A percentile compares a stretch with the other conserved stretches of the same genome.
Conservation (phyloP, 2,329 filamentous ascomycete species). For the Penicillium sp. region DNA sequence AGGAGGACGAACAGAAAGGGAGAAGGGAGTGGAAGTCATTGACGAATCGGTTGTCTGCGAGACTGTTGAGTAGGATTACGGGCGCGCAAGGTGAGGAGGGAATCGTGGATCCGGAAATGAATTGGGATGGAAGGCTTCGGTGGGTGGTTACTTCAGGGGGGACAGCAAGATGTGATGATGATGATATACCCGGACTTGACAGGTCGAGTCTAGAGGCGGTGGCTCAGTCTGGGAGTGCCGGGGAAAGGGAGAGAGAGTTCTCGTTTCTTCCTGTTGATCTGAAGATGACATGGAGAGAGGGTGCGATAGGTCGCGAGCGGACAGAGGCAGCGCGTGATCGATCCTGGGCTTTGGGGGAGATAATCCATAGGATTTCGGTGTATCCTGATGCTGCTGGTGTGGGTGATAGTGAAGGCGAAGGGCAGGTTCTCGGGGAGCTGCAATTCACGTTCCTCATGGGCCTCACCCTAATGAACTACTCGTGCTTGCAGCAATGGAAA, state of each 20-base stretch:
- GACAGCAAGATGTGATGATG: conserved; percentile 60
- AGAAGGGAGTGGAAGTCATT: conserved; percentile 59
- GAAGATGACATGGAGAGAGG: conserved; percentile 65
- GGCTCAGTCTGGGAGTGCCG: not conserved
- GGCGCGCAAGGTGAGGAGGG: conserved; percentile 38
- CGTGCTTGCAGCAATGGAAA: conserved; percentile 70
- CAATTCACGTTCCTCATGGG: conserved; percentile 68
- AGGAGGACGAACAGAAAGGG: conserved; percentile 45
- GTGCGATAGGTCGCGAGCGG: conserved; percentile 64
- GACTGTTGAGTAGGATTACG: conserved; percentile 57
- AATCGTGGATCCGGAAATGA: conserved; percentile 15
- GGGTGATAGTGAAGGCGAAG: conserved; percentile 34
- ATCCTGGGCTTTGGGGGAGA: conserved; percentile 63
- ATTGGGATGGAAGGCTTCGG: conserved; percentile 46
- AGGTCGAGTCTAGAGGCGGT: conserved; percentile 16
- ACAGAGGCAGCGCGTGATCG: conserved; percentile 67
- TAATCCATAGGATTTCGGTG: conserved; percentile 48
- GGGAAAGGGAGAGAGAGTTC: conserved; percentile 51
- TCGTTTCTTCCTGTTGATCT: conserved; percentile 63
- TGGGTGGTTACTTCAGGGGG: conserved; percentile 65
- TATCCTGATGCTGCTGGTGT: conserved; percentile 35
- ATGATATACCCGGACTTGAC: conserved; percentile 62
- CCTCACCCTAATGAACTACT: conserved; percentile 68
- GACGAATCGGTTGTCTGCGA: conserved; percentile 56
- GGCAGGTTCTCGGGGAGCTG: conserved; percentile 60